Evolutionary conservation across 768 basidiomycete species (phyloP).

Genomic region (Rhizopogon vesiculosus): DNA sequence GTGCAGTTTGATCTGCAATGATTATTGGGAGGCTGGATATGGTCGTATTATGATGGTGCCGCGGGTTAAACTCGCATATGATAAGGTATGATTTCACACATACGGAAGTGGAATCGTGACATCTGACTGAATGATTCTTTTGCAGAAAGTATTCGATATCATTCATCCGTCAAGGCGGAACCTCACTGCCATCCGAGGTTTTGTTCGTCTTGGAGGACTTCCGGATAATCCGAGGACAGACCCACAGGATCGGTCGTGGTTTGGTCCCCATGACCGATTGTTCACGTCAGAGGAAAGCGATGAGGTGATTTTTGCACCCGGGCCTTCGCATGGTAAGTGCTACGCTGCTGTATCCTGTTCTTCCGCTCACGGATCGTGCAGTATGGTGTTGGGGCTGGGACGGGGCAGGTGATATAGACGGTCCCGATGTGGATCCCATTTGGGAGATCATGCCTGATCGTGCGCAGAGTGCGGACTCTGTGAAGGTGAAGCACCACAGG

Average conservation of each 20-base stretch:
- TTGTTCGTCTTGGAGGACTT: conserved; percentile 90
- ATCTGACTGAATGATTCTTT: conserved; percentile 2
- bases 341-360: neutral
- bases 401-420: conserved; percentile 95
- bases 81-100: conserved; percentile 49
- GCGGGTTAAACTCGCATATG: conserved; percentile 93
- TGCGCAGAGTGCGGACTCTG: conserved; percentile 51
- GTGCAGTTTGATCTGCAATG: conserved; percentile 96
- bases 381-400: conserved; percentile 99
- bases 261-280: conserved; percentile 92
- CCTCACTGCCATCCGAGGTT: conserved; percentile 93
- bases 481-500: conserved; percentile 69
- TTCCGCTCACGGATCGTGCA: conserved; percentile 22
- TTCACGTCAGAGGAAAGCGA: conserved; percentile 88
- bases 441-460: conserved; percentile 85
- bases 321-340: conserved; percentile 75
- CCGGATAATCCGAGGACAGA: conserved; percentile 96
- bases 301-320: conserved; percentile 68
- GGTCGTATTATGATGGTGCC: conserved; percentile 98
- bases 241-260: conserved; percentile 97
- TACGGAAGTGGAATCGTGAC: neutral
- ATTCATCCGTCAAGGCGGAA: conserved; percentile 90
- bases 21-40: conserved; percentile 96
- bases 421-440: conserved; percentile 96
- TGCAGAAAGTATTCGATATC: conserved; percentile 88